Evolutionary conservation across 305 asterid species (phyloP), one percentile per base, ranked within the genome.

Genomic region (Fraxinus baroniana): DNA sequence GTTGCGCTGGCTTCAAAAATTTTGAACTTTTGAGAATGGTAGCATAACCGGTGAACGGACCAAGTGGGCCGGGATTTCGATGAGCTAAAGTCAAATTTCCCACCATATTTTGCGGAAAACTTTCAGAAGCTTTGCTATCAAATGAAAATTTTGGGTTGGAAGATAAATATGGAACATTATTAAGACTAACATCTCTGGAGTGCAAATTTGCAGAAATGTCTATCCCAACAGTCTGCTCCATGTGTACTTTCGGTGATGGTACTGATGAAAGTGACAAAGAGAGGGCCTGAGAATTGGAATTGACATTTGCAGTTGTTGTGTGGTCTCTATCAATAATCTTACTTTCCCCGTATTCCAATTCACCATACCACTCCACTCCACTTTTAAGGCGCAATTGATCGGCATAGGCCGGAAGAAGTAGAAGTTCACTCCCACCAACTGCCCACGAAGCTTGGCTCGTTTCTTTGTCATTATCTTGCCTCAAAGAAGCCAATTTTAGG

Each of bases 11-110:
- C 85, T 84, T 91, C 66, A 91, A 66, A 57, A 88, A 95, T 71
- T 82, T 90, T 0, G 98, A 95, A 71, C 89, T 89, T 30, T 82
- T 86, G 0, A 94, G 91, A 79, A 94, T 93, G 0, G 94, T 87
- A 0, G 96, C 92, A 70, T 92, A 93, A 1, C 98, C 98, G 0
- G 97, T 90, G 70, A 93, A 93, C 0, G 98, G 97, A 7, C 98
- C 98, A 1, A 93, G 89, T 9, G 98, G 97, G 32, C 93, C 93
- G 0, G 88, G 88, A 75, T 73, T 82, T 12, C 96, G 87, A 41
- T 85, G 89, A 37, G 87, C 36, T 82, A 72, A 70, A 46, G 36
- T 79, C 15, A 28, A 89, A n/a, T 79, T 39, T 72, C 75, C 57
- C 37, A 80, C 22, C 28, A 78, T 55, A 5, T 76, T 62, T 2